Evolutionary conservation across 768 basidiomycete species (phyloP).

Genomic region (Hypsizygus marmoreus): DNA sequence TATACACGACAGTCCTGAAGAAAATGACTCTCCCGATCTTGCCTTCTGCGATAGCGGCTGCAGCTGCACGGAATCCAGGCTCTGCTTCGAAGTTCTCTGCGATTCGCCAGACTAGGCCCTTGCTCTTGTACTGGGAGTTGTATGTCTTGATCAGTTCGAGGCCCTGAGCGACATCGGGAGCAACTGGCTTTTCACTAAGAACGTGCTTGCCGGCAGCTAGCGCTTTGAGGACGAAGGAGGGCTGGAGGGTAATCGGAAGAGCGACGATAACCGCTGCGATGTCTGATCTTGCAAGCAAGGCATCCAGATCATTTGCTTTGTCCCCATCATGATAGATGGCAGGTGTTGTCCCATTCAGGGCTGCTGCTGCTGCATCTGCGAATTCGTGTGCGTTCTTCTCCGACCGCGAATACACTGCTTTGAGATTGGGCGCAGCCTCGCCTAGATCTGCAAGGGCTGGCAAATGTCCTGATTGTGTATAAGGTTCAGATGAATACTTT

Average conservation of each 20-base stretch:
- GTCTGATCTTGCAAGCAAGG: slow-evolving; percentile 67
- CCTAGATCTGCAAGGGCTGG: slow-evolving; percentile 66
- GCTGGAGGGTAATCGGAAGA: slow-evolving; percentile 78
- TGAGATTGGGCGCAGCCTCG: slow-evolving; percentile 43
- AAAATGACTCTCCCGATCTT: slow-evolving; percentile 72
- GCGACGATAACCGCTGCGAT: slow-evolving; percentile 74
- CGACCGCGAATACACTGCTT: slow-evolving; percentile 83
- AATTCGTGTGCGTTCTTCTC: slow-evolving; percentile 57
- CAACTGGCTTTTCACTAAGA: slow-evolving; percentile 86
- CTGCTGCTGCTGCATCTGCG: slow-evolving; percentile 43
- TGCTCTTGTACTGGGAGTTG: slow-evolving; percentile 61
- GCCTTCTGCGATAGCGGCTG: slow-evolving; percentile 51
- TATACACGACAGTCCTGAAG: slow-evolving; percentile 59
- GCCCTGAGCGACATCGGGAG: slow-evolving; percentile 65
- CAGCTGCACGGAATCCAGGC: slow-evolving; percentile 53
- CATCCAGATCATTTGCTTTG: slow-evolving; percentile 48
- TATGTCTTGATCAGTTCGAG: slow-evolving; percentile 67
- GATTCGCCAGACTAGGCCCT: slow-evolving; percentile 76
- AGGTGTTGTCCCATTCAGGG: slow-evolving; percentile 43
- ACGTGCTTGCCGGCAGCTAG: slow-evolving; percentile 84
- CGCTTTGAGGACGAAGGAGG: slow-evolving; percentile 61
- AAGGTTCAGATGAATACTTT: slow-evolving; percentile 25
- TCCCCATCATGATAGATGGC: slow-evolving; percentile 60
- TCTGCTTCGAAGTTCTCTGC: slow-evolving; percentile 80
- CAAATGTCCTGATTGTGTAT: slow-evolving; percentile 65